Base-by-base conservation (phyloP, 345 rosid species). In the Hypericum androsaemum region DNA sequence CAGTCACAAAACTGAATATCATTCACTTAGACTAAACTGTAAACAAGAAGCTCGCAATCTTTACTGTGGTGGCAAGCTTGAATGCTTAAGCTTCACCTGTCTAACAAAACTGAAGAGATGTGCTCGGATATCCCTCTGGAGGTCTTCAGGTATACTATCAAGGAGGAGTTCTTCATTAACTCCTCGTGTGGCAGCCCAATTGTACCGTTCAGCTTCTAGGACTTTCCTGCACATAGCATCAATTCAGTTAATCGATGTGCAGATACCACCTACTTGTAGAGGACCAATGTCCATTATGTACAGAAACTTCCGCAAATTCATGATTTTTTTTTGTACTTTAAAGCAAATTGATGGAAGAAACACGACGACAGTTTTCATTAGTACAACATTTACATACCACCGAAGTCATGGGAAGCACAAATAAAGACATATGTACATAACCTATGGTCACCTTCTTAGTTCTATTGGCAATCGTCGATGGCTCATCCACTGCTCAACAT, bases 401-500 rank as follows among this genome's bases (percentile, higher is more conserved):
- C 12, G 44, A 10, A 8, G 14, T 37, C 10, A 0, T 10, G 17
- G 40, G 11, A 1, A 6, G 32, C 15, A 12, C 14, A n/a, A 44
- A 0, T 13, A 8, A 9, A 7, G 50, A 46, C 4, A 46, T 35
- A 14, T 38, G 7, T 12, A 28, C 36, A 41, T 22, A 7, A 9
- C 42, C 47, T 39, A 5, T 12, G 10, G 0, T 7, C 53, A 87
- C 98, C 78, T 80, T 69, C 82, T 74, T 38, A 90, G 69, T 10
- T 57, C 65, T 42, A 62, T 77, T 7, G 98, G 96, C 64, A 90
- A 71, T 47, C 80, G 79, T 4, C 96, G 80, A 66, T 77, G 96
- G 39, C 84, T 81, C 98, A 90, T 90, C 98, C 98, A 90, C 32
- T 80, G 92, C 70, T 87, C 89, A 66, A 87, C 84, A 70, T 87